Evolutionary conservation across 768 basidiomycete species (phyloP), one percentile per base, ranked within the genome.

Genomic region (Pleurotus eryngii): DNA sequence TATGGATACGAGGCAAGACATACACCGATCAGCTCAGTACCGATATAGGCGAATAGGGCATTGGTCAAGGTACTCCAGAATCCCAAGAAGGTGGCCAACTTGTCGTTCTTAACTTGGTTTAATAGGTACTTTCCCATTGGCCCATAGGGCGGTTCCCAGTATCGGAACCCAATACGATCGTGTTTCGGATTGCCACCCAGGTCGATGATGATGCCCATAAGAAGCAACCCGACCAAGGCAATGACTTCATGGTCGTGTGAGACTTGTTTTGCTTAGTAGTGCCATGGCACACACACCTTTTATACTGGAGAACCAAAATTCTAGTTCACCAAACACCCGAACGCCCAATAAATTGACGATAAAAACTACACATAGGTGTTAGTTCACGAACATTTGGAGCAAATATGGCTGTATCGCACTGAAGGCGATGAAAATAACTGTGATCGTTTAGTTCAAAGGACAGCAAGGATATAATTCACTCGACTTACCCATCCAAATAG

Each of bases 1-100:
- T n/a, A 40, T 18, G 40, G n/a, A 6, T 6, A 18, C 30, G 14
- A 39, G 9, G 45, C n/a, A 71, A 67, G n/a, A 74, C 81, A 24
- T 57, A 89, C 83, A 65, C 89, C 89, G 58, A 92, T 84, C 15
- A 90, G 75, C 68, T 92, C 89, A 17, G 89, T 92, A 27, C 88
- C 86, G 57, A 85, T 82, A 67, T 81, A 86, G 12, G 87, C 85
- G 70, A 91, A 90, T 3, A 87, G 74, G 22, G 85, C 88, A 60
- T 86, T 90, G 47, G 82, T 85, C 46, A 90, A 70, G 3, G 85
- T 84, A 14, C 81, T 76, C 82, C 87, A 90, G 66, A 91, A 87
- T 9, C 85, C 87, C 18, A 85, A 74, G 75, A 89, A 87, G 58
- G 79, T 80, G 1, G 81, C 72, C 15, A 83, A 64, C 49, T 72